Percentiles rank a stretch among this genome's conserved stretches.
phyloP scores from a whole-genome alignment of 805 yeast genomes.

The Scheffersomyces ergatensis region DNA sequence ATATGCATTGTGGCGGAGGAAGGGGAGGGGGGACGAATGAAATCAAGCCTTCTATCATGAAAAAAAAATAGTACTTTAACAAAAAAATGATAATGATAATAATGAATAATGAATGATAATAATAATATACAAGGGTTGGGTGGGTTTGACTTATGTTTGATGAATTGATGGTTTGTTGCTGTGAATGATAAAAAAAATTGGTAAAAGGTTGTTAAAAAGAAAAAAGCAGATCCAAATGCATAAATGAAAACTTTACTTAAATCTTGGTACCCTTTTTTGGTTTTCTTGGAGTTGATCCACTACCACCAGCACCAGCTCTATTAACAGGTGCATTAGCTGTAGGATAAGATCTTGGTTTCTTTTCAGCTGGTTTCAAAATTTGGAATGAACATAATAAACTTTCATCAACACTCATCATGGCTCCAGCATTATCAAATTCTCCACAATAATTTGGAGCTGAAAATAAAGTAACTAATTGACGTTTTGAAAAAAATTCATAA shows the following conservation, averaged over 20 bases:
- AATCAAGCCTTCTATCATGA: too few relatives aligned
- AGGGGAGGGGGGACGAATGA: too few relatives aligned
- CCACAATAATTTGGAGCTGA: constrained; percentile 99
- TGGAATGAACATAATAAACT: constrained; percentile 93
- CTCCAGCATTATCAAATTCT: constrained; percentile 98
- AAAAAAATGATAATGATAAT: too few relatives aligned
- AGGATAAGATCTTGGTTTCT: constrained; percentile 69
- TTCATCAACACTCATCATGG: constrained; percentile 99
- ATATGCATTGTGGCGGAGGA: too few relatives aligned
- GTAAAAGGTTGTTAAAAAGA: too few relatives aligned
- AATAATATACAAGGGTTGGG: too few relatives aligned
- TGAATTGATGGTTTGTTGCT: too few relatives aligned
- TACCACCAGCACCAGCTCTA: constrained; percentile 11
- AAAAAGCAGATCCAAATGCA: too few relatives aligned
- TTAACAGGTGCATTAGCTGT: constrained; percentile 14
- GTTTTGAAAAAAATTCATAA: constrained; percentile 92
- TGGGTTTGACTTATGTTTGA: too few relatives aligned
- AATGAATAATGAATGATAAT: too few relatives aligned
- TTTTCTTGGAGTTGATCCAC: constrained; percentile 11
- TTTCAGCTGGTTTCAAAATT: constrained; percentile 96
- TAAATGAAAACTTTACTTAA: not conserved
- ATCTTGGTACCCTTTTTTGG: constrained; percentile 9
- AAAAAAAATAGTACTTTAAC: too few relatives aligned
- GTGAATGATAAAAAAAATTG: too few relatives aligned
- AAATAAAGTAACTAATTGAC: constrained; percentile 92